A percentile compares a stretch with the other conserved stretches of the same genome.
phyloP scores from a whole-genome alignment of 768 basidiomycete genomes.

The Pleurotus ostreatus region DNA sequence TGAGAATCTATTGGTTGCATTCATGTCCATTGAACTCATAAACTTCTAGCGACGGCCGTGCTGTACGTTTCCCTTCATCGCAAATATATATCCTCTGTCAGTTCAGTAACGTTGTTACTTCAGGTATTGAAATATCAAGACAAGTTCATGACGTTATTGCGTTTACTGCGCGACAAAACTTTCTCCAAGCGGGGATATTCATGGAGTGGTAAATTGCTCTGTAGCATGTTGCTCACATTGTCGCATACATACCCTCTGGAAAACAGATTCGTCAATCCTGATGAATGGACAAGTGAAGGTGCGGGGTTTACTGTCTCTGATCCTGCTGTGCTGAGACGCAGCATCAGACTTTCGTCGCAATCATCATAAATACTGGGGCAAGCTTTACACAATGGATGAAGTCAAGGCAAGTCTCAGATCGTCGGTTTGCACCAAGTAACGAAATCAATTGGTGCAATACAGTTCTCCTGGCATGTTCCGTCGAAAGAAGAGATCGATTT shows the following conservation, averaged over 20 bases:
- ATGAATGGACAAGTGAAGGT: constrained; percentile 76
- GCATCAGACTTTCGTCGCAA: constrained; percentile 59
- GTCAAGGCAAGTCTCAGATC: constrained; percentile 46
- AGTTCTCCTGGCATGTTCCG: constrained; percentile 82
- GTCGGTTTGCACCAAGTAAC: neutral
- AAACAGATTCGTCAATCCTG: constrained; percentile 75
- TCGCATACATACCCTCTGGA: constrained; percentile 81
- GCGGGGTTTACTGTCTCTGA: constrained; percentile 2
- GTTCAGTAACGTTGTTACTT: neutral
- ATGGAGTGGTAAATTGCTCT: constrained; percentile 75
- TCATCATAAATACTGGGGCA: constrained; percentile 79
- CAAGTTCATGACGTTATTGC: constrained; percentile 56
- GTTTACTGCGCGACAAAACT: constrained; percentile 63
- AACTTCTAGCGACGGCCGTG: constrained; percentile 48
- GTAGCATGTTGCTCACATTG: constrained; percentile 66
- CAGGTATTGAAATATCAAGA: constrained; percentile 65
- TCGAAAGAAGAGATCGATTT: constrained; percentile 68
- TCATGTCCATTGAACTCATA: too few species aligned
- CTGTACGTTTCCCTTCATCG: constrained; percentile 35
- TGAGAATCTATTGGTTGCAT: constrained; percentile 29
- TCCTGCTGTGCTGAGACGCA: neutral
- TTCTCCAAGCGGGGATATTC: constrained; percentile 80
- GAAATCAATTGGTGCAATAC: neutral
- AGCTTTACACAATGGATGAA: constrained; percentile 65
- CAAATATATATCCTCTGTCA: neutral